Conservation (phyloP, 116 monocot genomes). For the Papilionanthe hybrid region DNA sequence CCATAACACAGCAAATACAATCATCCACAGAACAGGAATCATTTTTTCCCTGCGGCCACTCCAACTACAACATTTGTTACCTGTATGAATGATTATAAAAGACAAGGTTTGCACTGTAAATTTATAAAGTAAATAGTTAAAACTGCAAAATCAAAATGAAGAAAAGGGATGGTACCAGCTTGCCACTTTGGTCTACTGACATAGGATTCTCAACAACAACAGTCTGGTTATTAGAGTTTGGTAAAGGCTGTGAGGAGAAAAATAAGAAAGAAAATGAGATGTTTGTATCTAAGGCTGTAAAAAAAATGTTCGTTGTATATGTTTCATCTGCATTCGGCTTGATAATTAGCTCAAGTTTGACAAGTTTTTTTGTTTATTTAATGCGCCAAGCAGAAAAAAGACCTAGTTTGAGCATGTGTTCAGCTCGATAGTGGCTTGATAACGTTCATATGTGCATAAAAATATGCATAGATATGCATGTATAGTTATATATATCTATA, state of each 20-base stretch:
- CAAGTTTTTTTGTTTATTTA: too few relatives aligned
- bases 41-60: constrained; percentile 22
- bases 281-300: not conserved
- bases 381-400: too few relatives aligned
- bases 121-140: not conserved
- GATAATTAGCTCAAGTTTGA: too few relatives aligned
- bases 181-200: constrained; percentile 17
- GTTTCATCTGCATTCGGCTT: too few relatives aligned
- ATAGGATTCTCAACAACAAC: constrained; percentile 26
- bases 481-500: too few relatives aligned
- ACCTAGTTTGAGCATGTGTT: too few relatives aligned
- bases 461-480: too few relatives aligned
- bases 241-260: constrained; percentile 14
- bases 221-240: constrained; percentile 32
- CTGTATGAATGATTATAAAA: constrained; percentile 1
- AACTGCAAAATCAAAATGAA: not conserved
- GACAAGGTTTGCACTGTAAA: not conserved
- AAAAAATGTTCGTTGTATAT: too few relatives aligned
- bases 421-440: too few relatives aligned
- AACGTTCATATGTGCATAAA: too few relatives aligned
- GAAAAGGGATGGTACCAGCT: constrained; percentile 13
- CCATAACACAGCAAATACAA: not conserved
- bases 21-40: not conserved
- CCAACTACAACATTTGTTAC: constrained; percentile 28
- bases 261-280: not conserved